Evolutionary conservation across 2,329 filamentous ascomycete species (phyloP).

Genomic region (Epichloe sibirici): DNA sequence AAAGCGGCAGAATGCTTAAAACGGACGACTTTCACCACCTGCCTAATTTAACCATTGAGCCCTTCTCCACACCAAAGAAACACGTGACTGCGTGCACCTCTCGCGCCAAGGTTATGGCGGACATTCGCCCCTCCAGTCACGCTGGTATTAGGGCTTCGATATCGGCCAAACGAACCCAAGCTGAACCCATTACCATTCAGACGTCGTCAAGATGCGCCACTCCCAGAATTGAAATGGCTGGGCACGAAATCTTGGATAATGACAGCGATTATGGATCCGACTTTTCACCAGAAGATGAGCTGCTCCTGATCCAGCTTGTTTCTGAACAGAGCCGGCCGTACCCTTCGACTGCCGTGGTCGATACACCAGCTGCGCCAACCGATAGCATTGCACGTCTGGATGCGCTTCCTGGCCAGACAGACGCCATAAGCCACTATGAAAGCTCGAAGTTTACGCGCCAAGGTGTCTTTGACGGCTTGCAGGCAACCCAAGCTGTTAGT

Average conservation of each 20-base stretch:
- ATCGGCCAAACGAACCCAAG: not conserved
- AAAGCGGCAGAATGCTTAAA: not conserved
- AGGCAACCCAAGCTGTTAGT: not conserved
- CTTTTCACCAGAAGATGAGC: slow-evolving; percentile 34
- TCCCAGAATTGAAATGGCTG: slow-evolving; percentile 2
- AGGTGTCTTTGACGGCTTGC: not conserved
- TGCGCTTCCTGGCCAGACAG: slow-evolving; percentile 1
- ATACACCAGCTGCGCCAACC: not conserved
- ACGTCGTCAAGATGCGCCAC: not conserved
- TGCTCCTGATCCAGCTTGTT: slow-evolving; percentile 24
- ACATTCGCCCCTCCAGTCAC: not conserved
- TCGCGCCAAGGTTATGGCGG: not conserved
- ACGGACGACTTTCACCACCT: no score
- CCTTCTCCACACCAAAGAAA: not conserved
- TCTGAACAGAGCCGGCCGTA: slow-evolving; percentile 9
- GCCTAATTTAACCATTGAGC: not conserved
- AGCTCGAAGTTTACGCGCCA: not conserved
- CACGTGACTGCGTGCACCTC: slow-evolving; percentile 1
- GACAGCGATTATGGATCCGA: slow-evolving; percentile 36
- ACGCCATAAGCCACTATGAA: not conserved
- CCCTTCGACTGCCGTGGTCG: not conserved
- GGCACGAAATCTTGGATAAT: not conserved
- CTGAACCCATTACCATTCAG: not conserved
- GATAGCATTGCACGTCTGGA: not conserved
- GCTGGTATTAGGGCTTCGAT: not conserved